Evolutionary conservation across 139 green algal species (phyloP), one percentile per base, ranked within the genome.

Genomic region (Gonium pectorale): DNA sequence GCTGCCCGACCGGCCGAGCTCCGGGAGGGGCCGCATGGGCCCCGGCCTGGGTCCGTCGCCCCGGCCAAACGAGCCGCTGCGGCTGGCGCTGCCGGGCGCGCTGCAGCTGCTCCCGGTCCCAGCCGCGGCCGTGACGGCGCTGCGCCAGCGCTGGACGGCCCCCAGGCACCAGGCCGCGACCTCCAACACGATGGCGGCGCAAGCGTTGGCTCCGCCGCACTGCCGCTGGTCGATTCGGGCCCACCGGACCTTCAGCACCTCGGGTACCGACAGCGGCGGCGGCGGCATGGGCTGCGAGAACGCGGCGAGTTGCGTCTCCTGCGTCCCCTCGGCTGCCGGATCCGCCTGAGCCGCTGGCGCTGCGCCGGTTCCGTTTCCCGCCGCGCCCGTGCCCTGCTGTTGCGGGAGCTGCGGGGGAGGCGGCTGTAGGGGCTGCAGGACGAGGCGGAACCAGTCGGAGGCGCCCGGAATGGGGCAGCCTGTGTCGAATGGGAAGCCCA

Each of bases 221-320:
- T 64, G 43, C 8, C 78, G 62, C 63, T 84, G 78, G 63, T 84
- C 78, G 31, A 74, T 51, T 24, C 31, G 24, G 9, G 78, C 63
- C 78, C 78, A 84, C 3, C 78, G 78, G 7, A 84, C 78, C 62
- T 84, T 84, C 5, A 84, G 43, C n/a, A 75, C 44, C 43, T 84
- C 78, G 2, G 60, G 54, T 8, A 29, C 24, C 8, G 13, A 0
- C 63, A 11, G 8, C 63, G 59, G 29, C 27, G 29, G 59, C 59
- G 5, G 7, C 59, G 29, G 8, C 29, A 6, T 31, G 31, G 62
- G 56, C 56, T 33, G 56, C 56, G 3, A 2, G 26, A 2, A 8
- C 21, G 56, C 56, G n/a, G n/a, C n/a, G n/a, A n/a, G n/a, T n/a
- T n/a, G n/a, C n/a, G n/a, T n/a, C n/a, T n/a, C n/a, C n/a, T n/a